Evolutionary conservation across 768 basidiomycete genomes (phyloP).

Genomic region (Leccinum subgranulosum): DNA sequence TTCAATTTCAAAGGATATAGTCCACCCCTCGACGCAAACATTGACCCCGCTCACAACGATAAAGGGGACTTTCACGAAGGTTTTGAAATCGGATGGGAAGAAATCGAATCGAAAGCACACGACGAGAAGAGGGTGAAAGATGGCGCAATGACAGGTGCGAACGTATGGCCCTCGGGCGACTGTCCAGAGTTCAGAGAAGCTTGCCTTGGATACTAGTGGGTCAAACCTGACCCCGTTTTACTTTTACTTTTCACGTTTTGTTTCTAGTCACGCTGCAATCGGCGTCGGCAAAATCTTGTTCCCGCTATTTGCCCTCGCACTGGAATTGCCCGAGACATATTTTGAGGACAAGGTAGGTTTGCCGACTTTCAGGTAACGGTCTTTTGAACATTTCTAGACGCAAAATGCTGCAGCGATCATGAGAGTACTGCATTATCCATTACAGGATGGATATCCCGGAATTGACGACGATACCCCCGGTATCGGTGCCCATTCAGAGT

Average conservation of each 20-base stretch:
- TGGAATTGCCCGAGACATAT: too few relatives aligned
- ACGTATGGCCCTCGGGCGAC: slow-evolving; percentile 73
- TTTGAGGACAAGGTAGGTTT: too few relatives aligned
- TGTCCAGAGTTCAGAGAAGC: slow-evolving; percentile 57
- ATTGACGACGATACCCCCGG: slow-evolving; percentile 71
- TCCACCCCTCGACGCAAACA: slow-evolving; percentile 67
- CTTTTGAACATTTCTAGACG: too few relatives aligned
- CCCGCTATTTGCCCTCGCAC: too few relatives aligned
- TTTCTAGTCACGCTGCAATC: too few relatives aligned
- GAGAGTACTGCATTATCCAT: slow-evolving; percentile 12
- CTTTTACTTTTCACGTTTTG: too few relatives aligned
- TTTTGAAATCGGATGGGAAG: slow-evolving; percentile 82
- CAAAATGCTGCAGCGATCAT: too few relatives aligned
- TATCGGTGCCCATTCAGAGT: slow-evolving; percentile 80
- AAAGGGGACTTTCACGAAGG: slow-evolving; percentile 90
- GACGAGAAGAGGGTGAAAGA: slow-evolving; percentile 34
- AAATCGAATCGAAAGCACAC: slow-evolving; percentile 28
- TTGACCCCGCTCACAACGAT: slow-evolving; percentile 57
- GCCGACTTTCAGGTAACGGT: too few relatives aligned
- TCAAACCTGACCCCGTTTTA: background rate
- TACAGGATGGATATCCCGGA: slow-evolving; percentile 48
- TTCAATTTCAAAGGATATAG: slow-evolving; percentile 80
- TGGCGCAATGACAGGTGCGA: slow-evolving; percentile 65
- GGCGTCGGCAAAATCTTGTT: too few relatives aligned
- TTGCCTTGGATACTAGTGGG: slow-evolving; percentile 67